Base-by-base conservation (phyloP, 208 protist species). In the Trypanosoma theileri region DNA sequence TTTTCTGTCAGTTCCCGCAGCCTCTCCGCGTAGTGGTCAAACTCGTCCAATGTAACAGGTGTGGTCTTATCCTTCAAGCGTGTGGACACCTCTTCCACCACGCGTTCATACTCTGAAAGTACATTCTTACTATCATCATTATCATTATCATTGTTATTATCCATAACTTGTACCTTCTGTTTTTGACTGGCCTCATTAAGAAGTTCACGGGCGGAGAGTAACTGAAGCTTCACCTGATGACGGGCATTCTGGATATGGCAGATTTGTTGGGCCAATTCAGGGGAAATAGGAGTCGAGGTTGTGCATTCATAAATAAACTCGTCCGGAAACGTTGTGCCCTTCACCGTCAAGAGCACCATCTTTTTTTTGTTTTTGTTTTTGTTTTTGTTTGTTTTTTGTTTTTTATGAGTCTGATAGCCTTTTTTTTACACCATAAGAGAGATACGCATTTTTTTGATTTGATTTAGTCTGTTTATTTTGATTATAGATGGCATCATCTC, bases 261-360 rank as follows among this genome's bases (percentile, higher is more conserved):
- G 12, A 92, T 59, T n/a, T 19, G 53, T 11, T 66, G 66, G 14
- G 77, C 70, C 35, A 88, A 68, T 2, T 73, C 70, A 9, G 40
- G 28, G 14, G 17, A 69, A 68, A 67, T 69, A 3, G 6, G n/a
- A 16, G 65, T 75, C 9, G 64, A 46, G 12, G 58, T 28, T 40
- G 54, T 61, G 48, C 84, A 80, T 73, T 92, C 81, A 21, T 82
- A 58, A 7, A 59, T 48, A 67, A 95, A 95, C 73, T 89, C 81
- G 42, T 93, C 89, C 1, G 86, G 81, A 65, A 85, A 95, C 45
- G 73, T 80, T 11, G 89, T 92, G 1, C 89, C 89, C 66, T 95
- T 95, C 46, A 95, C 89, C 0, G 82, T 61, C 1, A 95, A 66
- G 4, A 88, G 46, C 11, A 95, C 89, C 89, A 95, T 95, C 3